Evolutionary conservation across 2,329 filamentous ascomycete species (phyloP), one percentile per base, ranked within the genome.

Genomic region (Pseudogymnoascus sp.): DNA sequence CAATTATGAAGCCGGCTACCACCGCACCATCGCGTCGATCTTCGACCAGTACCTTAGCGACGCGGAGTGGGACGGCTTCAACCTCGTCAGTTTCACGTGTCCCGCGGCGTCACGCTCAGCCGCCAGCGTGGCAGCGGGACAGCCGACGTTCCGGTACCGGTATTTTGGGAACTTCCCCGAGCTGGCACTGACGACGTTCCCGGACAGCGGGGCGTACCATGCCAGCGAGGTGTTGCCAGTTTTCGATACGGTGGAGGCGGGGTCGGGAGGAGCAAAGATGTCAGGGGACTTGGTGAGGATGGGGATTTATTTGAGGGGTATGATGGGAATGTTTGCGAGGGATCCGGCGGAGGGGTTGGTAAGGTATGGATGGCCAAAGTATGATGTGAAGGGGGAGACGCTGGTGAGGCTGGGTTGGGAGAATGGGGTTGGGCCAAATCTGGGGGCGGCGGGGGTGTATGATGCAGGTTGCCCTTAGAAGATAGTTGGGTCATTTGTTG

Each of bases 291-390:
- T 50, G 63, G 66, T 69, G 33, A 66, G 64, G 8, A 68, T 77
- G 5, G 72, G 68, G 21, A 67, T 69, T 21, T 77, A 75, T 44
- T 70, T 77, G 63, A 70, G 74, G 13, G 71, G 72, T 1, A 76
- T 75, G 11, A 78, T 76, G 76, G 71, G 75, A 0, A 67, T 74
- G 1, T 78, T 78, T 66, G 75, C 76, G 11, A 77, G 74, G 62
- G 69, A 77, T 65, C 74, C 76, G 1, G 62, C 62, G 7, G 67
- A 72, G 26, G 76, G 76, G 1, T 64, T 77, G 28, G 68, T 63
- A 10, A 67, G 63, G 1, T 75, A 74, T 8, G 69, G 72, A 21
- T 74, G 72, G 72, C 72, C 73, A 4, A 31, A 36, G 9, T 73
- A 72, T 33, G 63, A 68, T 42, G 53, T 66, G 9, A 53, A 50